Base-by-base conservation (phyloP, 805 yeast species). In the Pichia kluyveri region DNA sequence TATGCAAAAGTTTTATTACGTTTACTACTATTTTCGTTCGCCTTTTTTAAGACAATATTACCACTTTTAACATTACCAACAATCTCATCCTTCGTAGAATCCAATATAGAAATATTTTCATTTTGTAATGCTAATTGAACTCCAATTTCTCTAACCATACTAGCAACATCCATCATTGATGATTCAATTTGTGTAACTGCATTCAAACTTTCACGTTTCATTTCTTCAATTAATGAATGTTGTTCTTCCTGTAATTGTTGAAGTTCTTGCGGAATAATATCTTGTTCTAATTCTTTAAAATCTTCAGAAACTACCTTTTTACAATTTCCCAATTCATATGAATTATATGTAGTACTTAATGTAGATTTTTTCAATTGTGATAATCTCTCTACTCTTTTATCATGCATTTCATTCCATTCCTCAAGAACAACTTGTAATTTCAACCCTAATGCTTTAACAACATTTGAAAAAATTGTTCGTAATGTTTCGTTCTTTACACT, bases 111-210 rank as follows among this genome's bases (percentile, higher is more conserved):
- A 15, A 89, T 83, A 60, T 77, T 81, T 46, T 83, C 83, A 7
- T 83, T 79, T 64, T 89, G 97, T 1, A 77, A 63, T 26, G 78
- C 77, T 43, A 89, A 69, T 60, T 90, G 95, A 47, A 81, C 70
- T 12, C 86, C 74, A 46, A 89, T 69, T 58, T 86, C 93, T 26
- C 81, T 71, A 58, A 89, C 91, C 52, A 90, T 63, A 47, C 81
- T 77, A 1, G 89, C 75, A 40, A 90, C 82, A 58, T 87, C 96
- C 41, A 80, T 60, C 63, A 83, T 79, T 1, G 86, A 76, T 28
- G 68, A 68, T 56, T 82, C 83, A 36, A 84, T 69, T 51, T 73
- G 69, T 51, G 77, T 79, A 8, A 82, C 83, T 51, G 80, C 79
- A 39, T 75, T 69, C 28, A 83, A 56, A 51, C 83, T 84, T 44